Conservation (phyloP, 164 flowering plant species). For the Chimonanthus praecox region DNA sequence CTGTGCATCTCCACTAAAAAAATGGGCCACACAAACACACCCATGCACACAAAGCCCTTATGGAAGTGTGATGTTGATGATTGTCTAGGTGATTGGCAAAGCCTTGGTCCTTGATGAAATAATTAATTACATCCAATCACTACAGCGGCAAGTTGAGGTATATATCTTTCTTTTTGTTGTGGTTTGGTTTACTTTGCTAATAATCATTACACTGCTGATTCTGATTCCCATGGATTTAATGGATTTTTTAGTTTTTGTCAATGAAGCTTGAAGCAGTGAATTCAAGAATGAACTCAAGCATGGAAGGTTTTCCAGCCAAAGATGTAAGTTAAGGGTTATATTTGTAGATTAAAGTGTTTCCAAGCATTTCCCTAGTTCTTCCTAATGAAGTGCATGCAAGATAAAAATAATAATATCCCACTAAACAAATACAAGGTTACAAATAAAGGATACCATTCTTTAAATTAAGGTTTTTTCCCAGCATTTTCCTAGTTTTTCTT, state of each 20-base stretch:
- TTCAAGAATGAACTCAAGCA: slow-evolving; percentile 49
- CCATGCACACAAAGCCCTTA: background rate
- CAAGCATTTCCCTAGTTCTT: background rate
- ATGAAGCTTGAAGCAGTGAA: slow-evolving; percentile 98
- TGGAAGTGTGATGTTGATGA: background rate
- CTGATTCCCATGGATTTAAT: slow-evolving; percentile 7
- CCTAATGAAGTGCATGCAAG: background rate
- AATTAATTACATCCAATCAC: slow-evolving; percentile 78
- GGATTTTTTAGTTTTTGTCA: slow-evolving; percentile 65
- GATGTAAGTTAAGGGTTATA: slow-evolving; percentile 54
- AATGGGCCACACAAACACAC: background rate
- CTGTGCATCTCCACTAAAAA: background rate
- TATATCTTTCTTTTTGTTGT: background rate
- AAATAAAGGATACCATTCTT: too few relatives aligned
- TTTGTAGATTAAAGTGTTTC: background rate
- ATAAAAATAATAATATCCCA: background rate
- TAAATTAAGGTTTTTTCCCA: too few relatives aligned
- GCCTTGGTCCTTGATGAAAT: slow-evolving; percentile 88
- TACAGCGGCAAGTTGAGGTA: slow-evolving; percentile 87
- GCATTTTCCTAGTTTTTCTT: background rate
- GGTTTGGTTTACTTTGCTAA: background rate
- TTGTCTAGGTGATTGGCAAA: slow-evolving; percentile 68
- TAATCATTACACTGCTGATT: slow-evolving; percentile 2
- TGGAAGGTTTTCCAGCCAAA: slow-evolving; percentile 63
- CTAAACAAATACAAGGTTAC: background rate